These are phyloP conservation scores for Septoria linicola DNA, from an alignment of 2,329 filamentous ascomycete genomes.

Conservation along the genomic window DNA sequence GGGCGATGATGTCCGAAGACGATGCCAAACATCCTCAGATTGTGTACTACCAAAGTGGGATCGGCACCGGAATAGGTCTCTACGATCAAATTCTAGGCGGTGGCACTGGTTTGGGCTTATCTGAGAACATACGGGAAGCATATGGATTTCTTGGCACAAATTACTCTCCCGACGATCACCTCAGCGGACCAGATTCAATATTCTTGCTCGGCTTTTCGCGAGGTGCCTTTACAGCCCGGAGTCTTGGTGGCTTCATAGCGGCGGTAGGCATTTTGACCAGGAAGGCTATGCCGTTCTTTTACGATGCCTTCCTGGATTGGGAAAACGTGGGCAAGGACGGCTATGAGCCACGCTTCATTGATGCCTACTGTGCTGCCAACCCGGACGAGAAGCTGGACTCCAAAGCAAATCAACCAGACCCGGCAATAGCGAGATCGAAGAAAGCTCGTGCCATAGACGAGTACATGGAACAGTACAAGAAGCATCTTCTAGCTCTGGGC, in stretches of 20 bases:
- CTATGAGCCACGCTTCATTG: slow-evolving; percentile 35
- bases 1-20: slow-evolving; percentile 38
- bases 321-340: slow-evolving; percentile 33
- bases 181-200: slow-evolving; percentile 42
- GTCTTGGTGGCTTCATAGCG: slow-evolving; percentile 46
- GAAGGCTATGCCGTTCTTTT: slow-evolving; percentile 36
- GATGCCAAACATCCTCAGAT: slow-evolving; percentile 39
- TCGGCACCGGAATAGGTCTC: slow-evolving; percentile 39
- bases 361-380: slow-evolving; percentile 29
- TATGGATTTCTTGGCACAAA: slow-evolving; percentile 64
- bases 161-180: slow-evolving; percentile 43
- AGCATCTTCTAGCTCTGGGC: slow-evolving; percentile 27
- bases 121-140: slow-evolving; percentile 57
- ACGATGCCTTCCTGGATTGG: slow-evolving; percentile 39
- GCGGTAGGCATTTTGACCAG: slow-evolving; percentile 45
- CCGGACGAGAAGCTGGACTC: slow-evolving; percentile 23
- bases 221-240: slow-evolving; percentile 47
- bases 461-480: slow-evolving; percentile 33
- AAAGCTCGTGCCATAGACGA: slow-evolving; percentile 26
- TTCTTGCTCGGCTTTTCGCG: slow-evolving; percentile 49
- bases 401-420: slow-evolving; percentile 12
- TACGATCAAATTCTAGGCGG: slow-evolving; percentile 37
- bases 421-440: slow-evolving; percentile 14
- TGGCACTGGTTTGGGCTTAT: slow-evolving; percentile 38
- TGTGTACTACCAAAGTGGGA: slow-evolving; percentile 42